Base-by-base conservation (phyloP, 495 filamentous ascomycete species). In the Hyaloscypha bicolor region DNA sequence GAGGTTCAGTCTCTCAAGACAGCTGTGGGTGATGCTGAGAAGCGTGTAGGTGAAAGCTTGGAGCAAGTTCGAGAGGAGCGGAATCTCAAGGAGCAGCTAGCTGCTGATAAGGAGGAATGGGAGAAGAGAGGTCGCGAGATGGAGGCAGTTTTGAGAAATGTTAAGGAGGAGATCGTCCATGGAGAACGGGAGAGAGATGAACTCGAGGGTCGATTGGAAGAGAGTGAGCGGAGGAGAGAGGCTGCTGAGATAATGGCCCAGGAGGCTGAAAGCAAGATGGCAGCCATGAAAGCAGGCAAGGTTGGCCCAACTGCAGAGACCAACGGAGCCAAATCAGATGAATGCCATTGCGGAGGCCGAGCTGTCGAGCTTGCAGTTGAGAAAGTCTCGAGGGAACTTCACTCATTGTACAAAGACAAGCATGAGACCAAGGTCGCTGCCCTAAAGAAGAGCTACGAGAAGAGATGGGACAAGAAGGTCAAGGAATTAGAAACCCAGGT, bases 351-450 rank as follows among this genome's bases (percentile, higher is more conserved):
- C 61, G 61, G 59, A 21, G 72, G 66, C 9, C 79, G 78, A 66
- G 86, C 88, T 69, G 87, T 93, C 22, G 93, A 97, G 70, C 87
- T 93, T 42, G 94, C 96, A 19, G 92, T 98, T n/a, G 91, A 94
- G 76, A 91, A 90, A 66, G 92, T 97, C 33, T 94, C 91, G 3
- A 85, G 90, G 12, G 95, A 99, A 72, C 83, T 98, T 30, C 95
- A 99, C 73, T 83, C 86, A 0, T 83, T 97, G n/a, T 99, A 99
- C 82, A 97, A 97, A 79, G 85, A 87, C 74, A 99, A 99, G 75
- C 96, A 99, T 74, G 94, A 97, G 79, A 90, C 87, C 56, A 99
- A 99, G 79, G 94, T 98, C 31, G 86, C 90, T 0, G 93, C 93
- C 9, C 82, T 99, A 65, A 97, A 97, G 80, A 97, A 97, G 76